Base-by-base conservation (phyloP, 345 rosid species). In the Cardiospermum halicacabum region DNA sequence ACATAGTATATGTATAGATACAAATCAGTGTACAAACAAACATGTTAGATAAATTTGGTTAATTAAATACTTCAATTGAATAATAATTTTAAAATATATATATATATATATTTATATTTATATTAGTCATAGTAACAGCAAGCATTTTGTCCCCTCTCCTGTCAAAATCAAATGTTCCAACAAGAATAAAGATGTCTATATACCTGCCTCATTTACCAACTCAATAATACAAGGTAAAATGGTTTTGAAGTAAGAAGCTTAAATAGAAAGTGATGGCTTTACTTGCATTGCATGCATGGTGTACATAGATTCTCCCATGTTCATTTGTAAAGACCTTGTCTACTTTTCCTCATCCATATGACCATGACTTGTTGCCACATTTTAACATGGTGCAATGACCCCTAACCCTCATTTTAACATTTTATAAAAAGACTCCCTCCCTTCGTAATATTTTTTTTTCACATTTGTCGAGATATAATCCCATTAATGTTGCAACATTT, bases 241-340 rank as follows among this genome's bases (percentile, higher is more conserved):
- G 11, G 53, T 49, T 11, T 26, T 21, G 3, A 34, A n/a, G n/a
- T 6, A 15, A 50, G 27, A 24, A 50, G 27, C 54, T 24, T 50
- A 7, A 11, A 22, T 49, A 19, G 25, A 24, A 50, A 50, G 27
- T 34, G 57, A 68, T 58, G 70, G 69, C 60, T 0, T 51, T 58
- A 66, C 69, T 34, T 64, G 60, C 62, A 65, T 34, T 64, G 60
- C 62, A 65, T 21, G 55, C 36, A 61, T 61, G 60, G 53, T 12
- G 55, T n/a, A n/a, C n/a, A n/a, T n/a, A n/a, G 51, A 45, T 26
- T 15, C 28, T 58, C 62, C 37, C 66, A 58, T 47, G 70, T 67
- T 53, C 66, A 6, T 49, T 34, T 56, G 42, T 9, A 58, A 71
- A 32, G 62, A 16, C 12, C 3, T 4, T 59, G 70, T 64, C 65